phyloP scores from a whole-genome alignment of 2,329 filamentous ascomycete genomes.

The Apiospora koreana region DNA sequence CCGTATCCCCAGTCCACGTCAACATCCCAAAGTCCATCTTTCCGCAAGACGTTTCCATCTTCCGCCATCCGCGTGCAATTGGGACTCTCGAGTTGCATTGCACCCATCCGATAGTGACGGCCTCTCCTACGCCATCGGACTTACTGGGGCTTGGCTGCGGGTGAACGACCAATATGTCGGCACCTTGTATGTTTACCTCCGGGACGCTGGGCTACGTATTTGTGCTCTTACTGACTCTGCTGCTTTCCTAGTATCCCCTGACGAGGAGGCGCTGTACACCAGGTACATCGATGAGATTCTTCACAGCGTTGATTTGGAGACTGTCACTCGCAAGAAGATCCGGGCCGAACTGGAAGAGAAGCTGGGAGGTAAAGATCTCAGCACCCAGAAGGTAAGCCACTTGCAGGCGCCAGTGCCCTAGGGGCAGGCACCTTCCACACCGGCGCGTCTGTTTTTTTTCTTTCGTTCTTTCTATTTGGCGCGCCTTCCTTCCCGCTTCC shows the following conservation, averaged over 20 bases:
- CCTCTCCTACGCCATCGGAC: background rate
- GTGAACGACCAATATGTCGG: conserved; percentile 2
- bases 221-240: background rate
- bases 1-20: background rate
- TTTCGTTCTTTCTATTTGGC: too few relatives aligned
- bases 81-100: background rate
- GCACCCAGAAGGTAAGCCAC: conserved; percentile 55
- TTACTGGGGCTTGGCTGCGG: conserved; percentile 1
- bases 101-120: background rate
- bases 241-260: conserved; percentile 44
- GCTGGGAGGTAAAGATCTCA: conserved; percentile 58
- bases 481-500: conserved; percentile 7
- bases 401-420: background rate
- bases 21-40: background rate
- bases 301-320: conserved; percentile 57
- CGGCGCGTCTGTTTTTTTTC: background rate
- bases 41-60: background rate
- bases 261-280: conserved; percentile 55
- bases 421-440: background rate
- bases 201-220: background rate
- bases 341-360: conserved; percentile 56
- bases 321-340: conserved; percentile 65
- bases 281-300: conserved; percentile 62
- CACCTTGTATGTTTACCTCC: conserved; percentile 2
- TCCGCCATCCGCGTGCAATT: background rate